Conservation (phyloP, 805 yeast species). For the Ogataea paraovalis region DNA sequence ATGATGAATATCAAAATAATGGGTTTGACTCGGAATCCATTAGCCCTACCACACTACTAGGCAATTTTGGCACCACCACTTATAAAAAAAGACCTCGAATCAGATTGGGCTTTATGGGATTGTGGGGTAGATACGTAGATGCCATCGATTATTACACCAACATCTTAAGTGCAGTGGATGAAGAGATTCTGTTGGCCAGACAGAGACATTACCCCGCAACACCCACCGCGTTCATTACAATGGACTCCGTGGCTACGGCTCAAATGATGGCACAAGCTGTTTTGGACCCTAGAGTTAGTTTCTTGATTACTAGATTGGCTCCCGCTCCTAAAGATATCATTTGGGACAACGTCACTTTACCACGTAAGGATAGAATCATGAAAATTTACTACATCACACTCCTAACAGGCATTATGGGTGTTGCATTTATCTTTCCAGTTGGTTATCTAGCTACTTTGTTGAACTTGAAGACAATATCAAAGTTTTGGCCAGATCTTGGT, state of each 20-base stretch:
- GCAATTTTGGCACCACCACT: slow-evolving; percentile 13
- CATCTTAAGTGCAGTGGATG: slow-evolving; percentile 65
- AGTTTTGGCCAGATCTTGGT: slow-evolving; percentile 81
- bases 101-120: slow-evolving; percentile 55
- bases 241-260: slow-evolving; percentile 93
- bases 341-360: slow-evolving; percentile 86
- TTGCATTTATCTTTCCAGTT: slow-evolving; percentile 78
- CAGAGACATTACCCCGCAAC: slow-evolving; percentile 71
- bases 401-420: slow-evolving; percentile 62
- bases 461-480: slow-evolving; percentile 71
- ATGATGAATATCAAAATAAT: slow-evolving; percentile 21
- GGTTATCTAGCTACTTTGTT: slow-evolving; percentile 79
- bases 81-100: slow-evolving; percentile 55
- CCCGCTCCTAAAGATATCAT: slow-evolving; percentile 96
- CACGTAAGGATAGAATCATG: slow-evolving; percentile 64
- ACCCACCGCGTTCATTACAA: slow-evolving; percentile 88
- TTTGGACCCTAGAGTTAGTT: slow-evolving; percentile 82
- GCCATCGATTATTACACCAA: slow-evolving; percentile 75
- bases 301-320: slow-evolving; percentile 76
- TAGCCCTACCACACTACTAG: slow-evolving; percentile 2
- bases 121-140: slow-evolving; percentile 69
- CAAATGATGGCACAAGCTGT: slow-evolving; percentile 97
- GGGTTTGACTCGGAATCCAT: not conserved
- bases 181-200: slow-evolving; percentile 62
- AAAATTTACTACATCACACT: slow-evolving; percentile 63